Base-by-base conservation (phyloP, 768 basidiomycete genomes). In the Macrolepiota fuliginosa region DNA sequence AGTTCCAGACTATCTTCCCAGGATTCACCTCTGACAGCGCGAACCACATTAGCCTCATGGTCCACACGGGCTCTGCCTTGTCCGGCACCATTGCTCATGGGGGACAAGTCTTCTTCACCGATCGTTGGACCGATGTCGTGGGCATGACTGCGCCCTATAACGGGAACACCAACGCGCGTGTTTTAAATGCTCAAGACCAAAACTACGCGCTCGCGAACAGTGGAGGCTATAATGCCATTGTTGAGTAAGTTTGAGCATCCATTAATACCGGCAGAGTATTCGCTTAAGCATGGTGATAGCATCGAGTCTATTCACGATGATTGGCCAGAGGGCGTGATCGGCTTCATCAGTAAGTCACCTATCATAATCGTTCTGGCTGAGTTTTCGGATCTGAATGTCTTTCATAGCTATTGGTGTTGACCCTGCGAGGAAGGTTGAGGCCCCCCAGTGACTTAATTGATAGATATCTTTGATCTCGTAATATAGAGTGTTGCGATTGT, bases 81-180 rank as follows among this genome's bases (percentile, higher is more conserved):
- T 66, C 70, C 15, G 70, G 72, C 4, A 49, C 58, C 1, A 67
- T 73, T 7, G 53, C 67, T 10, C 77, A 79, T 62, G 66, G 70
- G 46, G 78, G 78, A 9, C 75, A 74, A 56, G 63, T 78, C 12
- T 79, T 76, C 71, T 79, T 79, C 68, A 71, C 71, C 9, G 77
- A 78, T 47, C 58, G 58, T 17, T 76, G 73, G 74, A 76, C 70
- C 36, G 67, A 68, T 3, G 64, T 71, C 24, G 68, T 77, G n/a
- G 63, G 68, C 58, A 68, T 64, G 54, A 68, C 67, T 6, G 56
- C 67, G 7, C 68, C 71, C 2, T 78, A 78, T 64, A 67, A 62
- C 53, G 55, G 67, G 50, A 76, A 75, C 62, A 72, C 67, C 0
- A 69, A 74, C 29, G 17, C 29, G 2, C 63, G 70, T 35, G 67